These are phyloP conservation scores for Cladosporium colombiae DNA, from an alignment of 2,329 filamentous ascomycete genomes.

Conservation along the genomic window DNA sequence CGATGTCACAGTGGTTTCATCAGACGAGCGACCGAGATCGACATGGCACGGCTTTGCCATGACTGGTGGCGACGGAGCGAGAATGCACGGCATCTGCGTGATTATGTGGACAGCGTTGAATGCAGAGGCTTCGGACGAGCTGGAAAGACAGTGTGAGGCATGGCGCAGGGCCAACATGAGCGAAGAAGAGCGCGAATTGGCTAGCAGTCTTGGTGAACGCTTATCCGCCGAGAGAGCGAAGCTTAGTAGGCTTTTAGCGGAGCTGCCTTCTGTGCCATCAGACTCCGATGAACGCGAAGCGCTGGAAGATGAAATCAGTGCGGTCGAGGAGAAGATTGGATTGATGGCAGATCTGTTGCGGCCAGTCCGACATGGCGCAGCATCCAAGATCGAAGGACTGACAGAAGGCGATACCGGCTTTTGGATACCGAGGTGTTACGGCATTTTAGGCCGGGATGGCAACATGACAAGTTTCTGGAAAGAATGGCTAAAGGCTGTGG, in stretches of 20 bases:
- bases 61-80: slow-evolving; percentile 89
- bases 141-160: slow-evolving; percentile 64
- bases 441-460: slow-evolving; percentile 81
- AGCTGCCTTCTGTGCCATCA: slow-evolving; percentile 76
- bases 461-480: slow-evolving; percentile 93
- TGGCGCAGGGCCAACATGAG: slow-evolving; percentile 71
- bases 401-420: slow-evolving; percentile 94
- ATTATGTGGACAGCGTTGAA: slow-evolving; percentile 92
- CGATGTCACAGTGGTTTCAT: slow-evolving; percentile 94
- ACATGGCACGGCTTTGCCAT: slow-evolving; percentile 99
- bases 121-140: slow-evolving; percentile 75
- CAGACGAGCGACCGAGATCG: slow-evolving; percentile 88
- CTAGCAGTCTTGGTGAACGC: slow-evolving; percentile 85
- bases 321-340: slow-evolving; percentile 94
- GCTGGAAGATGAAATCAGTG: slow-evolving; percentile 90
- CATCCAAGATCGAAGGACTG: slow-evolving; percentile 94
- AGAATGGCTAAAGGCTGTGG: slow-evolving; percentile 90
- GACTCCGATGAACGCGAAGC: slow-evolving; percentile 78
- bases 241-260: slow-evolving; percentile 81
- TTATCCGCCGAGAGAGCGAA: slow-evolving; percentile 86
- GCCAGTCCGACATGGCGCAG: slow-evolving; percentile 88
- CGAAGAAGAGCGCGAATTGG: slow-evolving; percentile 84
- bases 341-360: slow-evolving; percentile 95
- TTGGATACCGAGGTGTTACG: slow-evolving; percentile 93
- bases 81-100: slow-evolving; percentile 86